Evolutionary conservation across 2,329 filamentous ascomycete species (phyloP).

Genomic region (Botrytis fabae): DNA sequence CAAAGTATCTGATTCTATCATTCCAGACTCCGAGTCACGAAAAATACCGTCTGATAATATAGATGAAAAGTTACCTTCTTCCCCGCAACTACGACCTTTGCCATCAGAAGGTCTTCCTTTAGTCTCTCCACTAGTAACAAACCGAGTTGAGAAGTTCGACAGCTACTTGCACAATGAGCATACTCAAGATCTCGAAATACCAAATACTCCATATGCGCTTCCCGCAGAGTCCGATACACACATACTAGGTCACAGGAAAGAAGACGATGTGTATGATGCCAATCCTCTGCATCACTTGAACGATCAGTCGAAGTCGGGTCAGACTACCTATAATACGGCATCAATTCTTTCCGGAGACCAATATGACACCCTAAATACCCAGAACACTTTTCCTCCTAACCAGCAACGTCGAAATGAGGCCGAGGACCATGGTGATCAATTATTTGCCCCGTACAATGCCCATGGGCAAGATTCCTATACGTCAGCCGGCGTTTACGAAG

Average conservation of each 20-base stretch:
- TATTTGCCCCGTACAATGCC: background rate
- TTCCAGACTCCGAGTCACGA: background rate
- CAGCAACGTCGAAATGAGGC: background rate
- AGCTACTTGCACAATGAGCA: background rate
- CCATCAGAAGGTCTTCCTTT: slow-evolving; percentile 36
- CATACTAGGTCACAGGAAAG: background rate
- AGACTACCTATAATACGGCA: background rate
- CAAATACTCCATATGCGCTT: background rate
- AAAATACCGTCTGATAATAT: background rate
- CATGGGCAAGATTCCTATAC: background rate
- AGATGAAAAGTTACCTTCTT: slow-evolving; percentile 29
- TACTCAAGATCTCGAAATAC: background rate
- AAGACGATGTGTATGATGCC: slow-evolving; percentile 29
- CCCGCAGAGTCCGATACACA: background rate
- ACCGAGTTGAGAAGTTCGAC: slow-evolving; percentile 18
- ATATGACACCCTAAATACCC: background rate
- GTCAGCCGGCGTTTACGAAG: background rate
- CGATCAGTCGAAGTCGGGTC: background rate
- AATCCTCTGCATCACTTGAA: slow-evolving; percentile 24
- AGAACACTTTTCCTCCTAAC: background rate
- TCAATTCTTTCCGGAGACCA: background rate
- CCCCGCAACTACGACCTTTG: slow-evolving; percentile 33
- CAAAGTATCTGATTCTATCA: background rate
- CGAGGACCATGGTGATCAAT: background rate
- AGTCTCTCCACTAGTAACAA: slow-evolving; percentile 35